Conservation (phyloP, 2,329 filamentous ascomycete species). For the Talaromyces pinophilus region DNA sequence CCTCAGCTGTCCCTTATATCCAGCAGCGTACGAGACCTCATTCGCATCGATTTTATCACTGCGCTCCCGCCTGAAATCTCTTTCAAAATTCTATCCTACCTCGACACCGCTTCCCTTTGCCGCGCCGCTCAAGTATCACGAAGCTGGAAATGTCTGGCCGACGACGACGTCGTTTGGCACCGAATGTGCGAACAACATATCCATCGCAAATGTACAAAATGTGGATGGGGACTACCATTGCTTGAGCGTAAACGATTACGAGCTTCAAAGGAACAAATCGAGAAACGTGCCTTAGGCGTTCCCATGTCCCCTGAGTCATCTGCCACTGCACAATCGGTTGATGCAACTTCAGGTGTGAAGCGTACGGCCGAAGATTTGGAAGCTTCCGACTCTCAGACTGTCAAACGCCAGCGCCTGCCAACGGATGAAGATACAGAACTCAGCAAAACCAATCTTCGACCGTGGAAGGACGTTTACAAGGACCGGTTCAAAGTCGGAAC, state of each 20-base stretch:
- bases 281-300: slow-evolving; percentile 64
- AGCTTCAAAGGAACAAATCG: slow-evolving; percentile 83
- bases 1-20: slow-evolving; percentile 93
- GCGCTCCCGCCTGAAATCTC: slow-evolving; percentile 87
- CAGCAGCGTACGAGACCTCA: slow-evolving; percentile 84
- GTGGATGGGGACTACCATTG: slow-evolving; percentile 89
- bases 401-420: slow-evolving; percentile 13
- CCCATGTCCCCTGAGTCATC: slow-evolving; percentile 35
- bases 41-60: slow-evolving; percentile 94
- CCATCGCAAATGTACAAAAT: slow-evolving; percentile 89
- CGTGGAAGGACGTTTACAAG: slow-evolving; percentile 97
- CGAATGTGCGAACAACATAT: slow-evolving; percentile 98
- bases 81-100: slow-evolving; percentile 87
- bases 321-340: slow-evolving; percentile 2
- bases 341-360: slow-evolving; percentile 4
- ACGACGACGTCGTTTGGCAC: slow-evolving; percentile 97
- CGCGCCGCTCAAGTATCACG: slow-evolving; percentile 93
- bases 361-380: slow-evolving; percentile 13
- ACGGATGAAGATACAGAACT: slow-evolving; percentile 44
- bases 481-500: slow-evolving; percentile 93
- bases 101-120: slow-evolving; percentile 92
- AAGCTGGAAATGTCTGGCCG: slow-evolving; percentile 84
- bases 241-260: slow-evolving; percentile 84
- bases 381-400: slow-evolving; percentile 26
- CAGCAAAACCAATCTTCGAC: slow-evolving; percentile 58